These are phyloP conservation scores for Geranomyces michiganensis DNA, from an alignment of 192 early-diverging fungal genomes.

Conservation along the genomic window DNA sequence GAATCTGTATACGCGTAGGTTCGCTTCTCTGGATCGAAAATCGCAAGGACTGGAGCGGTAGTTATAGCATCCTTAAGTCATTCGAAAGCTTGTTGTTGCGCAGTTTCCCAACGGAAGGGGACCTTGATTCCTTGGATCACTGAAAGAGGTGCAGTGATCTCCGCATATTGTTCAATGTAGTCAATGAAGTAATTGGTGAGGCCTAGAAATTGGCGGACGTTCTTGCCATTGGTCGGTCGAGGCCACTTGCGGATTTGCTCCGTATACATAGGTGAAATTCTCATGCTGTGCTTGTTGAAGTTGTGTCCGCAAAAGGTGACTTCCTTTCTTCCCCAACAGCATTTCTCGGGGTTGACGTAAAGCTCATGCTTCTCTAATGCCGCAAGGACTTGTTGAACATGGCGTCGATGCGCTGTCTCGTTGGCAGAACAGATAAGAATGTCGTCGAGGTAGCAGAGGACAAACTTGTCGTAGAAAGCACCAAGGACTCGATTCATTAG, in stretches of 20 bases:
- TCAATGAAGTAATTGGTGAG: constrained; percentile 18
- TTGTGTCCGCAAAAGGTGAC: constrained; percentile 43
- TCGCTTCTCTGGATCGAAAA: background rate
- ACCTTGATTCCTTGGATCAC: constrained; percentile 27
- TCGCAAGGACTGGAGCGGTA: background rate
- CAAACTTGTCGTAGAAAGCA: constrained; percentile 24
- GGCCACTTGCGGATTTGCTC: constrained; percentile 31
- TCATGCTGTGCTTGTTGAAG: constrained; percentile 32
- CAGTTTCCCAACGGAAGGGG: background rate
- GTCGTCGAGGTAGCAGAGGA: constrained; percentile 48
- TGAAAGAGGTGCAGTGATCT: constrained; percentile 14
- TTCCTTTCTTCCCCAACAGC: constrained; percentile 32
- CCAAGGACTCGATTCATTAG: constrained; percentile 52
- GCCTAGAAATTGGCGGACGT: constrained; percentile 16
- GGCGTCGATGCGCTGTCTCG: background rate
- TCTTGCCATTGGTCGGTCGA: constrained; percentile 1
- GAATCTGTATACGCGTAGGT: background rate
- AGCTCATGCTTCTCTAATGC: constrained; percentile 32
- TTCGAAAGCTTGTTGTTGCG: background rate
- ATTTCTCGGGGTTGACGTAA: constrained; percentile 46
- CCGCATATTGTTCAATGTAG: constrained; percentile 18
- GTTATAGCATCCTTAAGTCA: background rate
- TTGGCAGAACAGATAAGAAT: constrained; percentile 50
- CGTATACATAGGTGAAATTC: constrained; percentile 33
- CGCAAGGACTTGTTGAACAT: constrained; percentile 23